Base-by-base conservation (phyloP, 2,329 filamentous ascomycete genomes). In the Dothistroma pini region DNA sequence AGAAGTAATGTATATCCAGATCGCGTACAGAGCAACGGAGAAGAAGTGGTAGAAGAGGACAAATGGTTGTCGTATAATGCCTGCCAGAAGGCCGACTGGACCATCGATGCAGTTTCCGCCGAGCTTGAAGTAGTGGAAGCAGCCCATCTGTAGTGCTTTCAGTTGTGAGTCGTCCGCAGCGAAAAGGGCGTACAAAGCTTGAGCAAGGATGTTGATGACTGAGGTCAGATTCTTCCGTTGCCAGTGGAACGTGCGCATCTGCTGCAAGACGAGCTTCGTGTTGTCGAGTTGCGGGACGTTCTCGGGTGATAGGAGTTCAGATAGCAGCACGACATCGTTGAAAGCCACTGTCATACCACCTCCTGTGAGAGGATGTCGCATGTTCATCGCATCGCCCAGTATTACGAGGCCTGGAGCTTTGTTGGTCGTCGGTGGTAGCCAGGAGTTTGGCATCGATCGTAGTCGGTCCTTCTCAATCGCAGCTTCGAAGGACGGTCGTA, bases 291-390 rank as follows among this genome's bases (percentile, higher is more conserved):
- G 79, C 4, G 90, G 88, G 0, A 97, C 83, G 8, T 78, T 76
- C 44, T 83, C 78, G 0, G 91, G 92, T 41, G 85, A 81, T 1
- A 99, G 84, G 22, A 97, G 80, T 9, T 88, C 83, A 0, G 89
- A 81, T 29, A 99, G 83, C 1, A 96, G 77, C 11, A 95, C 83
- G 1, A 90, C 93, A 72, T 99, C 95, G 78, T 93, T 96, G 76
- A 99, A 89, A 1, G 91, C 95, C 1, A 97, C 95, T 0, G 93
- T 97, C 95, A 99, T 99, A 69, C 95, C 95, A 67, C 95, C 95
- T 57, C 95, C 95, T 0, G 95, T 99, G 12, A 99, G 83, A 1
- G 95, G 95, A 77, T 99, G 95, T n/a, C 95, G 90, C 95, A 99
- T 99, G 80, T 99, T 99, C 83, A 96, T 88, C 14, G 95, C 93